Percentiles rank a stretch among this genome's conserved stretches.
These are phyloP conservation scores for Xylaria sp. DNA, from an alignment of 2,329 filamentous ascomycete genomes.

Conservation along the genomic window DNA sequence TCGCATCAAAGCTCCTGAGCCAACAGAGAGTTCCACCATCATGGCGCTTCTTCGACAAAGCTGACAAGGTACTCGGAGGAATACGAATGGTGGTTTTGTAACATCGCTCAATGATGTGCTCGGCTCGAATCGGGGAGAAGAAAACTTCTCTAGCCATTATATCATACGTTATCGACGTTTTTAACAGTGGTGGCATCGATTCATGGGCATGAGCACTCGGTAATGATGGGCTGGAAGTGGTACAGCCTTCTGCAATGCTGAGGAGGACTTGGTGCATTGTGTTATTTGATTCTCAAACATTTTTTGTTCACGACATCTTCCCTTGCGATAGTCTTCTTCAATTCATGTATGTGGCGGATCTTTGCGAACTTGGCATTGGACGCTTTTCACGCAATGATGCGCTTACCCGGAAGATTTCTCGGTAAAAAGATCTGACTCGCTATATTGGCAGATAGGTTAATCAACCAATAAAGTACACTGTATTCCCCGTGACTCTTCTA, in stretches of 20 bases:
- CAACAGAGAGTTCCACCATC: neutral
- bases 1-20: slow-evolving; percentile 3
- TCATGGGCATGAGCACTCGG: slow-evolving; percentile 17
- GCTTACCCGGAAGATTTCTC: slow-evolving; percentile 19
- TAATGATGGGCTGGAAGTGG: slow-evolving; percentile 18
- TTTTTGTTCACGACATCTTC: slow-evolving; percentile 34
- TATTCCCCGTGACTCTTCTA: neutral
- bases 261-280: slow-evolving; percentile 26
- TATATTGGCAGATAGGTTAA: slow-evolving; percentile 34
- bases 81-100: slow-evolving; percentile 5
- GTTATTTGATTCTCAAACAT: slow-evolving; percentile 29
- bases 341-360: slow-evolving; percentile 34
- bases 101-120: slow-evolving; percentile 16
- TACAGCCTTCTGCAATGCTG: slow-evolving; percentile 22
- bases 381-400: slow-evolving; percentile 28
- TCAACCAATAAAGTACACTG: slow-evolving; percentile 21
- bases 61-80: slow-evolving; percentile 9
- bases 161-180: slow-evolving; percentile 13
- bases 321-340: slow-evolving; percentile 37
- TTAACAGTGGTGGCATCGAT: slow-evolving; percentile 17
- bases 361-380: slow-evolving; percentile 32
- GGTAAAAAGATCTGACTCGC: slow-evolving; percentile 26
- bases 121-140: slow-evolving; percentile 7
- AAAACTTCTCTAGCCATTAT: slow-evolving; percentile 5
- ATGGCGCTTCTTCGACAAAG: slow-evolving; percentile 10